Conservation (phyloP, 2,329 filamentous ascomycete genomes). For the Phialophora tarda region DNA sequence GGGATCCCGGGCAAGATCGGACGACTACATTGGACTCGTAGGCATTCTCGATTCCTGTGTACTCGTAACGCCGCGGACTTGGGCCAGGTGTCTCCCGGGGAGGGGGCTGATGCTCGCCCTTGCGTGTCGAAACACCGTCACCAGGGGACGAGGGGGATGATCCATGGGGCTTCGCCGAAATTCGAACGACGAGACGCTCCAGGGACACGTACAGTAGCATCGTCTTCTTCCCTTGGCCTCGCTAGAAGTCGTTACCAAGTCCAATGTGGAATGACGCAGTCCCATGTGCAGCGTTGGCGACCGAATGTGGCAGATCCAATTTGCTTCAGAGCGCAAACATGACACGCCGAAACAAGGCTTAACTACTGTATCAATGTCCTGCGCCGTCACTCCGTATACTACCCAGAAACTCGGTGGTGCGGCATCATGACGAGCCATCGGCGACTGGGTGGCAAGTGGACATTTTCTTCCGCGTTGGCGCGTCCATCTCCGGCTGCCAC, state of each 20-base stretch:
- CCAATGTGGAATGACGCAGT: constrained; percentile 12
- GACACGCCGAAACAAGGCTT: background rate
- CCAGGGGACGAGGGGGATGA: background rate
- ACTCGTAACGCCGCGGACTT: too few relatives aligned
- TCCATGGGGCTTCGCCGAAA: constrained; percentile 8
- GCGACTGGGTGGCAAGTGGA: background rate
- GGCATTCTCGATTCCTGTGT: background rate
- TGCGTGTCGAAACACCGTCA: background rate
- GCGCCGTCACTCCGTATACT: too few relatives aligned
- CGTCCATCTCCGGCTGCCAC: background rate
- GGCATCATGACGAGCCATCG: background rate
- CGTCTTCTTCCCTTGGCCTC: constrained; percentile 3
- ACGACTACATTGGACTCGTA: background rate
- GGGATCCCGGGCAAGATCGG: constrained; percentile 1
- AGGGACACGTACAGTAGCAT: background rate
- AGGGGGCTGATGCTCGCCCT: background rate
- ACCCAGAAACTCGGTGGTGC: too few relatives aligned
- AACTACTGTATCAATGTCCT: background rate
- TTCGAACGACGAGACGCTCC: background rate
- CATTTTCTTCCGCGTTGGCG: background rate
- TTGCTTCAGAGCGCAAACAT: constrained; percentile 10
- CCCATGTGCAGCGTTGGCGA: background rate
- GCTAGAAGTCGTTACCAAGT: constrained; percentile 12
- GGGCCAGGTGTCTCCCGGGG: too few relatives aligned
- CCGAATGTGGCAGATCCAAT: constrained; percentile 24